Conservation (phyloP, 306 rosid species). For the Vigna trinervia region DNA sequence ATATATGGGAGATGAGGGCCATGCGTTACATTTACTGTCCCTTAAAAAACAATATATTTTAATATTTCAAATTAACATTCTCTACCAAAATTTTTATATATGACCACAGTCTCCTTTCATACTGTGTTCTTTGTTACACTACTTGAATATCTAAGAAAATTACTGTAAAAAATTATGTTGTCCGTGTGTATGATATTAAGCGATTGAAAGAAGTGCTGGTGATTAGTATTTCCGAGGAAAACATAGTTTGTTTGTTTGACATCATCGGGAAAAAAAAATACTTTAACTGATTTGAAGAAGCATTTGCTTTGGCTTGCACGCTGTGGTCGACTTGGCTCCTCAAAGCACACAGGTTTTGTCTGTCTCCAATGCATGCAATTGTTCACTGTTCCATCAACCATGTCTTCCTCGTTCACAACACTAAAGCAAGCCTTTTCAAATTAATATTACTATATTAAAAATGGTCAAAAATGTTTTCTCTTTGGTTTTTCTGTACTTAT, state of each 20-base stretch:
- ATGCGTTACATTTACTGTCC: no score
- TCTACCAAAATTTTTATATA: no score
- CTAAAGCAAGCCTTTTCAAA: background rate
- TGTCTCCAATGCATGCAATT: slow-evolving; percentile 44
- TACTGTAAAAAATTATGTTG: no score
- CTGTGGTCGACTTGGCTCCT: slow-evolving; percentile 70
- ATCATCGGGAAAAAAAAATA: slow-evolving; percentile 57
- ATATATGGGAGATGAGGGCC: background rate
- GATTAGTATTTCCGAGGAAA: background rate
- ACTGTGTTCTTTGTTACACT: no score
- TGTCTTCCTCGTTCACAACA: slow-evolving; percentile 6
- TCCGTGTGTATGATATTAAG: no score
- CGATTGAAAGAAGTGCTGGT: background rate
- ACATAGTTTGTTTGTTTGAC: background rate
- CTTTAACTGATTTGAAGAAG: slow-evolving; percentile 53
- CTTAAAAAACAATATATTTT: no score
- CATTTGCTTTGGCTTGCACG: slow-evolving; percentile 80
- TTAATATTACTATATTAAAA: background rate
- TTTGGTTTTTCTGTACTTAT: background rate
- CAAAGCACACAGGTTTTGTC: slow-evolving; percentile 38
- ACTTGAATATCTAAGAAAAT: no score
- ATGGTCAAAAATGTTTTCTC: background rate
- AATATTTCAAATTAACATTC: background rate
- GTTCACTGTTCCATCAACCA: slow-evolving; percentile 23
- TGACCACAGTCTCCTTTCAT: no score